Conservation (phyloP, 768 basidiomycete species). For the Trametes maxima region DNA sequence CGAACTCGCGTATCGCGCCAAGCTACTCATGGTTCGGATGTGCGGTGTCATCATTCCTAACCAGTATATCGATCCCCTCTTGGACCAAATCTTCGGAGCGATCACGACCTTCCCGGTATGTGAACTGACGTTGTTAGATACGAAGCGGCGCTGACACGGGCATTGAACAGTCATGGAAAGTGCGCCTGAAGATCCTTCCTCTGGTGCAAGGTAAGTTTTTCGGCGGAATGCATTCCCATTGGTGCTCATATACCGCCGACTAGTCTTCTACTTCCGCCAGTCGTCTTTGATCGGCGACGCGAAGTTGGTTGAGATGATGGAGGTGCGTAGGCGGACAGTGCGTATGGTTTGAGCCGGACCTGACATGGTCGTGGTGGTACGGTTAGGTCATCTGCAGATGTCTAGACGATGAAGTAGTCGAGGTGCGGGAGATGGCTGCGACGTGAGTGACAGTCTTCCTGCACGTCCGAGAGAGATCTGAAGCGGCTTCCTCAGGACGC, state of each 20-base stretch:
- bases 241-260: background rate
- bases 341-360: background rate
- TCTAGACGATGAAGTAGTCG: constrained; percentile 83
- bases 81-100: constrained; percentile 74
- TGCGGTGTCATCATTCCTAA: constrained; percentile 82
- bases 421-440: constrained; percentile 89
- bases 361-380: background rate
- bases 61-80: constrained; percentile 64
- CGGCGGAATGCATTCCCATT: background rate
- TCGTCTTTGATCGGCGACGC: constrained; percentile 76
- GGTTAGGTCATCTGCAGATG: constrained; percentile 76
- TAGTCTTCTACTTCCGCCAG: constrained; percentile 88
- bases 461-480: background rate
- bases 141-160: constrained; percentile 1
- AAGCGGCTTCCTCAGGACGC: constrained; percentile 47
- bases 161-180: constrained; percentile 73
- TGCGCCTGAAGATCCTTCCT: constrained; percentile 83
- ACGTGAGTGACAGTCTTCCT: constrained; percentile 50
- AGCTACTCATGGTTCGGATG: constrained; percentile 76
- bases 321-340: constrained; percentile 48
- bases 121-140: constrained; percentile 1
- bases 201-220: constrained; percentile 64
- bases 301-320: constrained; percentile 78
- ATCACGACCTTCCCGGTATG: constrained; percentile 76
- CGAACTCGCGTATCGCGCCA: constrained; percentile 66